Conservation (phyloP, 2,329 filamentous ascomycete genomes). For the Zasmidium angulare region DNA sequence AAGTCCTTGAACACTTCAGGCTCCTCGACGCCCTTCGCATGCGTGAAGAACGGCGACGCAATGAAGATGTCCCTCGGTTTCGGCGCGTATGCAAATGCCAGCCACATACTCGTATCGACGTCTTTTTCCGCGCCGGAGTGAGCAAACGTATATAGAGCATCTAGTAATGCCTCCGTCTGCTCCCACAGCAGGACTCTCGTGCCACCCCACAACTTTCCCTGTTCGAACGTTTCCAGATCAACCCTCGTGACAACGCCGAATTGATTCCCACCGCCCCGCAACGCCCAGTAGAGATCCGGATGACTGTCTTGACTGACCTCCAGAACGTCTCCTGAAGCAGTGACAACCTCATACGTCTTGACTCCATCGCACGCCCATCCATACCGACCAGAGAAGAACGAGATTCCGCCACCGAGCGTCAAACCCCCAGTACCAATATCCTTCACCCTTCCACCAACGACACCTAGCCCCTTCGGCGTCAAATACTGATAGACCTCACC, state of each 20-base stretch:
- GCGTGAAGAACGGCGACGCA: neutral
- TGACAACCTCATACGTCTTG: constrained; percentile 29
- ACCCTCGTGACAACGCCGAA: constrained; percentile 34
- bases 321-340: constrained; percentile 24
- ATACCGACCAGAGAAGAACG: constrained; percentile 28
- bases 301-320: constrained; percentile 23
- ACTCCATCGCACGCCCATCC: constrained; percentile 32
- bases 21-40: neutral
- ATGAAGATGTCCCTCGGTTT: constrained; percentile 6
- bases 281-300: constrained; percentile 28
- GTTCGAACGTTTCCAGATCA: constrained; percentile 22
- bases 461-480: constrained; percentile 16
- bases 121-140: neutral
- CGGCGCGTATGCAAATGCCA: neutral
- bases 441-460: constrained; percentile 27
- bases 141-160: constrained; percentile 11
- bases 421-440: constrained; percentile 32
- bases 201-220: constrained; percentile 18
- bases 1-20: neutral
- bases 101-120: neutral
- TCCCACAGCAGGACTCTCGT: neutral
- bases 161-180: constrained; percentile 8
- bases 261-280: constrained; percentile 29
- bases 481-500: constrained; percentile 23
- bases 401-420: constrained; percentile 32